Conservation (phyloP, 169 alveolate species). For the Perkinsus marinus region DNA sequence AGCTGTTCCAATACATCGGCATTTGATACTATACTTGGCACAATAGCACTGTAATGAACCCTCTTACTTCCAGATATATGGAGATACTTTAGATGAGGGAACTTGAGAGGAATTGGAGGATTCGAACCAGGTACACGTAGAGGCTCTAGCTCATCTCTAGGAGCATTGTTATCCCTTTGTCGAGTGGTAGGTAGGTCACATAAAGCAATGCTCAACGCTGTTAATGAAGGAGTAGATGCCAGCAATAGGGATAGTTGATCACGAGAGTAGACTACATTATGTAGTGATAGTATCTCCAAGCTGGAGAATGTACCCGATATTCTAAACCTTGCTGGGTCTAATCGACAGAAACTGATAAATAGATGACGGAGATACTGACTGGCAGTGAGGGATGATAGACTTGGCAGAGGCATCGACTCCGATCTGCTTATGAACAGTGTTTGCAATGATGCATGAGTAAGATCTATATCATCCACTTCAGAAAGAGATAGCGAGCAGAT, state of each 20-base stretch:
- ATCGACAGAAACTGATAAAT: background rate
- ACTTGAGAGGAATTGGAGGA: background rate
- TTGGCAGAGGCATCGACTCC: background rate
- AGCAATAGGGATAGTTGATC: background rate
- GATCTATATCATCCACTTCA: background rate
- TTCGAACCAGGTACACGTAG: background rate
- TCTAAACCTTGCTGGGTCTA: background rate
- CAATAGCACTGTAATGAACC: background rate
- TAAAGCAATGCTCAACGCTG: background rate
- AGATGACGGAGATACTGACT: background rate
- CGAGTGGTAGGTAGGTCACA: background rate
- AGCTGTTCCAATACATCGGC: background rate
- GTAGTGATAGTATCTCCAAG: background rate
- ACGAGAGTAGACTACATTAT: background rate
- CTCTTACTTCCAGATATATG: background rate
- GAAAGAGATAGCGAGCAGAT: background rate
- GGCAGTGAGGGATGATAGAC: background rate
- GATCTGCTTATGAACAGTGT: background rate
- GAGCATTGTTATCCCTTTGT: background rate
- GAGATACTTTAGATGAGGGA: background rate
- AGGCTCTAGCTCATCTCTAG: background rate
- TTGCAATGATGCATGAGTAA: background rate
- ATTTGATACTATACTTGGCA: background rate
- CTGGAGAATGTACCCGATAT: background rate
- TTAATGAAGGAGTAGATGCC: background rate